Evolutionary conservation across 345 rosid species (phyloP).

Genomic region (Syzygium grande): DNA sequence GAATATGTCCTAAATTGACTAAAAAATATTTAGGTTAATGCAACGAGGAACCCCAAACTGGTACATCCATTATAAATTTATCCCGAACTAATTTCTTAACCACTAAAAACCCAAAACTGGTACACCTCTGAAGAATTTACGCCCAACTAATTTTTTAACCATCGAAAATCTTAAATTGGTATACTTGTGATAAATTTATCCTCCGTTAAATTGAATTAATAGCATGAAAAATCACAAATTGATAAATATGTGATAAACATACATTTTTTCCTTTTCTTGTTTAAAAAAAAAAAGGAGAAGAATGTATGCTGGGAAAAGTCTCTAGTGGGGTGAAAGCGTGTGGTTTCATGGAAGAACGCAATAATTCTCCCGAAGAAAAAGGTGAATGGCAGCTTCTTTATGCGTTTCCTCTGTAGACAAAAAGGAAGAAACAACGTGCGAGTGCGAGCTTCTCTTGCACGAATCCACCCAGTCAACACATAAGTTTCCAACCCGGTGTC

Average conservation of each 20-base stretch:
- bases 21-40: too few species aligned
- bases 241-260: too few species aligned
- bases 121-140: too few species aligned
- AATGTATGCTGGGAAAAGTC: background rate
- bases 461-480: background rate
- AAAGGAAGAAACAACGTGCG: background rate
- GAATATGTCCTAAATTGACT: background rate
- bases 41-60: too few species aligned
- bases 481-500: background rate
- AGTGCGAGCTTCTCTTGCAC: background rate
- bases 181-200: too few species aligned
- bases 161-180: too few species aligned
- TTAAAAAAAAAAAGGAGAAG: background rate
- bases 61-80: too few species aligned
- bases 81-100: too few species aligned
- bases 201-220: too few species aligned
- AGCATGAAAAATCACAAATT: too few species aligned
- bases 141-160: too few species aligned
- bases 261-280: background rate
- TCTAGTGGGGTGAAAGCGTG: background rate
- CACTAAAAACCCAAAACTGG: too few species aligned
- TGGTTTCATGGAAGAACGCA: background rate
- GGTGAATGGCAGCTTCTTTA: background rate
- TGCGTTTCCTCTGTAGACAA: background rate
- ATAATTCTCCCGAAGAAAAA: background rate